Percentiles rank a stretch among this genome's conserved stretches.
These are phyloP conservation scores for Boletellus ananiceps DNA, from an alignment of 768 basidiomycete genomes.

Conservation along the genomic window DNA sequence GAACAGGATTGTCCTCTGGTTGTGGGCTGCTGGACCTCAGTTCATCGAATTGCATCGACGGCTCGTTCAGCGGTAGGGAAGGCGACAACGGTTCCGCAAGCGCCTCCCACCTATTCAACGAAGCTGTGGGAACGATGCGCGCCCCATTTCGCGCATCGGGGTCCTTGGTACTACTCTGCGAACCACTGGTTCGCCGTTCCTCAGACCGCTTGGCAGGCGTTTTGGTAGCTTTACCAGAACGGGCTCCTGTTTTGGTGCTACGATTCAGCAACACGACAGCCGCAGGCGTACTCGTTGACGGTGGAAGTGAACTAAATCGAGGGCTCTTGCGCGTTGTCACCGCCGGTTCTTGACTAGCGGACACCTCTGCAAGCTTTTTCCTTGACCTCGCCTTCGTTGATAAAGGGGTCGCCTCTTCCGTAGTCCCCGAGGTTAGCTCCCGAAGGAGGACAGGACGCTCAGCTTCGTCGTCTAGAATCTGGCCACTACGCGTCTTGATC, in stretches of 20 bases:
- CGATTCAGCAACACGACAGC: slow-evolving; percentile 1
- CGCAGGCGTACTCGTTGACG: slow-evolving; percentile 8
- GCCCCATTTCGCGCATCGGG: not conserved
- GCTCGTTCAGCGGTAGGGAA: slow-evolving; percentile 30
- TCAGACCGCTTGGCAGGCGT: slow-evolving; percentile 10
- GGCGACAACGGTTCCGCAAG: slow-evolving; percentile 23
- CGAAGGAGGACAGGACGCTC: slow-evolving; percentile 24
- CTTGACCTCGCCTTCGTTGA: slow-evolving; percentile 14
- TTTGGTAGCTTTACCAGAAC: slow-evolving; percentile 4
- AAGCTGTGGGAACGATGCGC: slow-evolving; percentile 6
- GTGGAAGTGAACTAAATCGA: slow-evolving; percentile 6
- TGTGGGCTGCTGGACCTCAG: slow-evolving; percentile 32
- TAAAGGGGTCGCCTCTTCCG: slow-evolving; percentile 21
- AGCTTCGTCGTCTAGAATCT: slow-evolving; percentile 20
- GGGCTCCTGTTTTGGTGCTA: not conserved
- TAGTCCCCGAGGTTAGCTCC: slow-evolving; percentile 15
- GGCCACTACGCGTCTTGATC: slow-evolving; percentile 41
- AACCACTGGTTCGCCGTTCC: not conserved
- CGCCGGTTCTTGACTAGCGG: slow-evolving; percentile 21
- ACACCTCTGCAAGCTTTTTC: slow-evolving; percentile 12
- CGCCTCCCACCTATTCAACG: slow-evolving; percentile 28
- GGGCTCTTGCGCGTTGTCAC: slow-evolving; percentile 19
- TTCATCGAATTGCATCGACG: slow-evolving; percentile 26
- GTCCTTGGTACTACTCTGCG: not conserved
- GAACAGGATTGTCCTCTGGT: not conserved